Percentiles rank a stretch among this genome's conserved stretches.
These are phyloP conservation scores for Phytopythium oedochilum DNA, from an alignment of 352 stramenopile genomes.

Conservation along the genomic window DNA sequence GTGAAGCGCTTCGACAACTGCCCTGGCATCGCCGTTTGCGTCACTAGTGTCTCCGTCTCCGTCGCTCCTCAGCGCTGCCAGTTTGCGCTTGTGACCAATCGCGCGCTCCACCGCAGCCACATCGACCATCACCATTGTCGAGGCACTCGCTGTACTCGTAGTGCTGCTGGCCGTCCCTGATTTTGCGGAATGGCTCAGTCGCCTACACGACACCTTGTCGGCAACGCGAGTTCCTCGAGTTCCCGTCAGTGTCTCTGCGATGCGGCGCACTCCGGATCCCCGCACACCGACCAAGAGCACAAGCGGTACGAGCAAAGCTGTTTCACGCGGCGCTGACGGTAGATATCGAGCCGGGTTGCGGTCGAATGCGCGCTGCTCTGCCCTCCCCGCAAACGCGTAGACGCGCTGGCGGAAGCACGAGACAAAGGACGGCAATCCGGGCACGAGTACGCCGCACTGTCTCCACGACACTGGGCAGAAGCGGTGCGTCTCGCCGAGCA, in stretches of 20 bases:
- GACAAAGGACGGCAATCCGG: slow-evolving; percentile 33
- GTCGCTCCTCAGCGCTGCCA: neutral
- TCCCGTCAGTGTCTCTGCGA: slow-evolving; percentile 7
- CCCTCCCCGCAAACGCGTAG: slow-evolving; percentile 49
- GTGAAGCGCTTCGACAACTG: slow-evolving; percentile 20
- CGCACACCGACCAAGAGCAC: slow-evolving; percentile 53
- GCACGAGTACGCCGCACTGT: slow-evolving; percentile 27
- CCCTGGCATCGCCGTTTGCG: slow-evolving; percentile 1
- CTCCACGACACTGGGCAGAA: slow-evolving; percentile 67
- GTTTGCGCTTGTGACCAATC: neutral
- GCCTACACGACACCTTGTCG: no score
- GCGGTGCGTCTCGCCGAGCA: slow-evolving; percentile 46
- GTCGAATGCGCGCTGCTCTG: slow-evolving; percentile 39
- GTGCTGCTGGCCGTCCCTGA: no score
- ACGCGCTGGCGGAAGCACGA: slow-evolving; percentile 36
- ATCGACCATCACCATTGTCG: slow-evolving; percentile 13
- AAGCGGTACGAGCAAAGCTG: slow-evolving; percentile 25
- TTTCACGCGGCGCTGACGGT: slow-evolving; percentile 17
- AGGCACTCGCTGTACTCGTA: neutral
- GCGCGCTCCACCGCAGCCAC: slow-evolving; percentile 3
- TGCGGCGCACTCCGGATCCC: slow-evolving; percentile 13
- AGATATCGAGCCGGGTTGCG: slow-evolving; percentile 45
- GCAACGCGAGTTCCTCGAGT: neutral
- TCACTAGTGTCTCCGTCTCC: slow-evolving; percentile 3
- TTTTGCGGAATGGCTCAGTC: no score